Evolutionary conservation across 345 rosid species (phyloP).

Genomic region (Carallia pectinifolia): DNA sequence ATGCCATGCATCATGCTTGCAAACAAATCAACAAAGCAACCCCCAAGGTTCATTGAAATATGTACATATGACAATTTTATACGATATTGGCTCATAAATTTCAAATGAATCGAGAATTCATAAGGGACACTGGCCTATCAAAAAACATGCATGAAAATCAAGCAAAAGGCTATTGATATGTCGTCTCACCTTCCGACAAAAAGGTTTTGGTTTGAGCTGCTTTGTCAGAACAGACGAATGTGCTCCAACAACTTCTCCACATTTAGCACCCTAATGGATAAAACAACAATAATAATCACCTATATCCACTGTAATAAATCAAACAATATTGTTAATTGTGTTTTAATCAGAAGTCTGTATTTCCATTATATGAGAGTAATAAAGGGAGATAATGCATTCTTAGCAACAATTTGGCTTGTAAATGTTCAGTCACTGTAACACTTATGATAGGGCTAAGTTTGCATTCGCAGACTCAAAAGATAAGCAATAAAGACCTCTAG

Average conservation of each 20-base stretch:
- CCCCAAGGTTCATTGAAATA: background rate
- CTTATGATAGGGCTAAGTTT: background rate
- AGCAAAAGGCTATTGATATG: background rate
- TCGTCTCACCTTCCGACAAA: slow-evolving; percentile 54
- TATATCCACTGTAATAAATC: background rate
- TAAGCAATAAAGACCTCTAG: background rate
- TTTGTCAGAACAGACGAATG: slow-evolving; percentile 25
- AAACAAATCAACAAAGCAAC: background rate
- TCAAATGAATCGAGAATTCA: background rate
- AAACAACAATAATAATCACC: background rate
- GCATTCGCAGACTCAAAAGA: background rate
- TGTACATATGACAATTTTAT: background rate
- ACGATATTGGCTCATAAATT: background rate
- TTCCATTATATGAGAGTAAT: too few species aligned
- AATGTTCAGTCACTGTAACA: background rate
- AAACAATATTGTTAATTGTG: background rate
- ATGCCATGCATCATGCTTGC: background rate
- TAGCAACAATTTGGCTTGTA: background rate
- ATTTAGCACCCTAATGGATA: slow-evolving; percentile 39
- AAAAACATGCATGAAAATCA: background rate
- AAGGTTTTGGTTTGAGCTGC: slow-evolving; percentile 44
- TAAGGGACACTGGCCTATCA: background rate
- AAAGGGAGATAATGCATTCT: background rate
- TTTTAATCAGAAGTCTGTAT: background rate
- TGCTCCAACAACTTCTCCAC: slow-evolving; percentile 28